A percentile compares a stretch with the other conserved stretches of the same genome.
phyloP scores from a whole-genome alignment of 208 protist genomes.

The Leishmania tropica region DNA sequence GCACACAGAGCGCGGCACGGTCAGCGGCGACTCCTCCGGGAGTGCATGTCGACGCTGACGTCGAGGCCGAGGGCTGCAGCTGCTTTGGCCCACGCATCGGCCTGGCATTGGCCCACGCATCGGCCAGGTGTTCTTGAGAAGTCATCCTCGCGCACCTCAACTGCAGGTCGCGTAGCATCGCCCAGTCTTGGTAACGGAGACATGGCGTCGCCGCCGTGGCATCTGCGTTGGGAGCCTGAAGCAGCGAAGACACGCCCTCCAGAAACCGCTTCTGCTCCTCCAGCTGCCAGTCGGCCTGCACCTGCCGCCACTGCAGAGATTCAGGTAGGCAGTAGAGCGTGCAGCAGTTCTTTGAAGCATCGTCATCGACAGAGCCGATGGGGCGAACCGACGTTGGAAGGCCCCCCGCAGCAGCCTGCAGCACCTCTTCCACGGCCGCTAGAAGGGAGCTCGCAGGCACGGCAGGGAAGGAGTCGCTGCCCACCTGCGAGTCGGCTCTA shows the following conservation, averaged over 20 bases:
- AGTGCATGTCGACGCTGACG: neutral
- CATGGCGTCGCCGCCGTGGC: neutral
- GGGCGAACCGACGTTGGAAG: slow-evolving; percentile 2
- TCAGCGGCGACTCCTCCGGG: neutral
- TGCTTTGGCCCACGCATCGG: neutral
- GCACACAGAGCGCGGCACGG: slow-evolving; percentile 1
- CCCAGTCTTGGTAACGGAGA: slow-evolving; percentile 28
- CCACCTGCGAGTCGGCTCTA: neutral
- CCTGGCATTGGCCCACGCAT: neutral
- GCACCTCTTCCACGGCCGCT: neutral
- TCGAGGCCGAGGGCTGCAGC: neutral
- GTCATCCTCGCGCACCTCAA: neutral
- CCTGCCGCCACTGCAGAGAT: slow-evolving; percentile 20
- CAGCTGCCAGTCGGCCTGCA: slow-evolving; percentile 13
- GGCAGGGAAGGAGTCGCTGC: neutral
- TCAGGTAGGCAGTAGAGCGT: slow-evolving; percentile 7
- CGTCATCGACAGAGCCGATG: neutral
- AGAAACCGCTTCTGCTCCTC: neutral
- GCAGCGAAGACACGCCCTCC: neutral
- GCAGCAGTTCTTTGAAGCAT: neutral
- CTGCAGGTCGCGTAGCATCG: slow-evolving; percentile 8
- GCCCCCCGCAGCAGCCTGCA: neutral
- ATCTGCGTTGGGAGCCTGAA: neutral
- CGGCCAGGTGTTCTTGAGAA: neutral
- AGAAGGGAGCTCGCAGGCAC: neutral